phyloP scores from a whole-genome alignment of 2,329 filamentous ascomycete species.

The Hortaea sp. region DNA sequence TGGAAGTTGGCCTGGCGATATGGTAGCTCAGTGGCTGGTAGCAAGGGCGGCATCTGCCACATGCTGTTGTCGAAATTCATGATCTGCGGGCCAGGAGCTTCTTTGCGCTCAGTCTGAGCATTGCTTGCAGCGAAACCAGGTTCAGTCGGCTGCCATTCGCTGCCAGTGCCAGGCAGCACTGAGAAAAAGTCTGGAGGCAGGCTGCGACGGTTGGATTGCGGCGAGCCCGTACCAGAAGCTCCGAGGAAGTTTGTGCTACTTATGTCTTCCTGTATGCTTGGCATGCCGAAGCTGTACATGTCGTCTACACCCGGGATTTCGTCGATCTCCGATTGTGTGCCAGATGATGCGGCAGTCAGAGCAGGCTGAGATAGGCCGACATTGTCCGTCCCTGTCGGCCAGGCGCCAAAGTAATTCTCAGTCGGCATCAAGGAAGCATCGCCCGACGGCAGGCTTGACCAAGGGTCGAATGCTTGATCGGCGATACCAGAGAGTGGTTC shows the following conservation, averaged over 20 bases:
- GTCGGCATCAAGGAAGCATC: slow-evolving; percentile 18
- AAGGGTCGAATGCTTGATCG: slow-evolving; percentile 21
- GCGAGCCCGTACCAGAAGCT: slow-evolving; percentile 5
- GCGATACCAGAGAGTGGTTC: slow-evolving; percentile 19
- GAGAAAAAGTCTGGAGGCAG: slow-evolving; percentile 22
- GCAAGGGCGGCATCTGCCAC: slow-evolving; percentile 11
- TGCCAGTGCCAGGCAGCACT: neutral
- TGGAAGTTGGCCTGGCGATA: slow-evolving; percentile 4
- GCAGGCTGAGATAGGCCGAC: slow-evolving; percentile 24
- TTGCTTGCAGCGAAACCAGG: too few relatives aligned
- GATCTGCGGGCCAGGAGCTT: neutral
- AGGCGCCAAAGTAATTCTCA: slow-evolving; percentile 25
- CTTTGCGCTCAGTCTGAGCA: too few relatives aligned
- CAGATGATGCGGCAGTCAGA: slow-evolving; percentile 28
- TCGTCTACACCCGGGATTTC: slow-evolving; percentile 27
- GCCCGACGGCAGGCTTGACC: slow-evolving; percentile 19
- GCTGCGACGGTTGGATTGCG: slow-evolving; percentile 20
- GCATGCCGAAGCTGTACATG: slow-evolving; percentile 19
- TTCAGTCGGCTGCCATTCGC: slow-evolving; percentile 1
- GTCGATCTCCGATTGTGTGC: slow-evolving; percentile 29
- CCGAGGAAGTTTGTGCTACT: slow-evolving; percentile 7
- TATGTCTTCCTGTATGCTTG: slow-evolving; percentile 22
- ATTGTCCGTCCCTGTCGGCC: slow-evolving; percentile 17
- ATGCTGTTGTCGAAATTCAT: slow-evolving; percentile 5
- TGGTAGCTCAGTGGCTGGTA: slow-evolving; percentile 4